phyloP scores from a whole-genome alignment of 495 filamentous ascomycete species.

The Penicillium samsonianum region DNA sequence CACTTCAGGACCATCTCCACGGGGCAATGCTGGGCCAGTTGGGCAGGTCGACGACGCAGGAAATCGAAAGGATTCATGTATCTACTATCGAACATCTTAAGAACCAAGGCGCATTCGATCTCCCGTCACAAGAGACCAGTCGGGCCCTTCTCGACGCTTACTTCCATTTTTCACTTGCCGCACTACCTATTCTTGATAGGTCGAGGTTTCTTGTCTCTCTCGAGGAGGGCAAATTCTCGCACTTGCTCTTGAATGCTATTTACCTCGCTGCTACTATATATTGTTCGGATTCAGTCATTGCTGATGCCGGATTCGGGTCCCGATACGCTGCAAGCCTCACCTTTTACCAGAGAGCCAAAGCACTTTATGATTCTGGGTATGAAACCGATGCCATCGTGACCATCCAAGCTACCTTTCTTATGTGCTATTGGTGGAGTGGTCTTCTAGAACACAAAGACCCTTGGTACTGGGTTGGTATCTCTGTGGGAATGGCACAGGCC shows the following conservation, averaged over 20 bases:
- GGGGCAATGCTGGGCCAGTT: constrained; percentile 13
- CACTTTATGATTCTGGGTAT: constrained; percentile 29
- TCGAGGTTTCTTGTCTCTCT: constrained; percentile 7
- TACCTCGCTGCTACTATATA: constrained; percentile 20
- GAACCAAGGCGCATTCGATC: constrained; percentile 15
- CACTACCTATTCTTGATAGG: constrained; percentile 19
- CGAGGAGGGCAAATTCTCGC: constrained; percentile 9
- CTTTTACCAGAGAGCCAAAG: constrained; percentile 26
- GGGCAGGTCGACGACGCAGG: constrained; percentile 4
- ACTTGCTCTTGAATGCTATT: constrained; percentile 20
- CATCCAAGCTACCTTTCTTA: constrained; percentile 23
- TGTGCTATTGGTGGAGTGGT: constrained; percentile 28
- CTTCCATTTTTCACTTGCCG: constrained; percentile 17
- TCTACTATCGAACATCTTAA: constrained; percentile 4
- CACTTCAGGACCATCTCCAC: constrained; percentile 20
- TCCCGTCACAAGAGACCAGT: constrained; percentile 15
- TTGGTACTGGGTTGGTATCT: constrained; percentile 29
- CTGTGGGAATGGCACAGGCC: constrained; percentile 23
- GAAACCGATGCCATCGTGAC: constrained; percentile 26
- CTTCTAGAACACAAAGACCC: constrained; percentile 26
- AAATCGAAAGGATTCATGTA: constrained; percentile 5
- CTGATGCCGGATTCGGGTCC: constrained; percentile 24
- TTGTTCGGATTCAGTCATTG: constrained; percentile 18
- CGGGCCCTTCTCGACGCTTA: constrained; percentile 13
- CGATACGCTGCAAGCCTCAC: constrained; percentile 28